Evolutionary conservation across 2,329 filamentous ascomycete genomes (phyloP).

Genomic region (Rutstroemia sp.): DNA sequence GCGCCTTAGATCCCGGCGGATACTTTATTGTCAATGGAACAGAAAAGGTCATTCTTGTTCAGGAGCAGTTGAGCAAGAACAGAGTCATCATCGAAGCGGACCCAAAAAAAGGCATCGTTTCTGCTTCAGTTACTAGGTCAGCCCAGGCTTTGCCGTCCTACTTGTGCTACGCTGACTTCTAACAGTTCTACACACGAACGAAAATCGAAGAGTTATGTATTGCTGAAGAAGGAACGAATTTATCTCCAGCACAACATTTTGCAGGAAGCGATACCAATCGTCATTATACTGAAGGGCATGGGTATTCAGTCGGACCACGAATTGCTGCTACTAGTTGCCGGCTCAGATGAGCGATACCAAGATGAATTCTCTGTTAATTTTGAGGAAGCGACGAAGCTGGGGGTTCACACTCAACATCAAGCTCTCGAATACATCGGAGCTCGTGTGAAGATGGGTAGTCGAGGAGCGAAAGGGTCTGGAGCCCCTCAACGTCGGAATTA

Average conservation of each 20-base stretch:
- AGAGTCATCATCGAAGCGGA: conserved; percentile 94
- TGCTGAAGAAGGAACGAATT: conserved; percentile 88
- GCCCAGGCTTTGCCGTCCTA: conserved; percentile 17
- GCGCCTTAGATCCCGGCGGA: conserved; percentile 88
- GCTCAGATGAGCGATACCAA: conserved; percentile 80
- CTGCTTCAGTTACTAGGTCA: conserved; percentile 77
- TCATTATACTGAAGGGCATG: conserved; percentile 86
- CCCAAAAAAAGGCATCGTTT: conserved; percentile 85
- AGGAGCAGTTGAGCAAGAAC: conserved; percentile 99
- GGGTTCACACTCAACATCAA: conserved; percentile 88
- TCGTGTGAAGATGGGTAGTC: conserved; percentile 78
- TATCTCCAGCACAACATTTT: conserved; percentile 88
- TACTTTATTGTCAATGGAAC: conserved; percentile 98
- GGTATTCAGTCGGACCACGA: conserved; percentile 92
- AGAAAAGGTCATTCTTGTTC: conserved; percentile 96
- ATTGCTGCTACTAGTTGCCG: conserved; percentile 84
- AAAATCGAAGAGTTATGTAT: conserved; percentile 95
- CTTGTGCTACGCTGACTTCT: conserved; percentile 9
- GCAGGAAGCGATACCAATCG: conserved; percentile 88
- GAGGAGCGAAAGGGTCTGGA: conserved; percentile 42
- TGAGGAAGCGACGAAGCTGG: conserved; percentile 77
- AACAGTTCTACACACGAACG: conserved; percentile 88
- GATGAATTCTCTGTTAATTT: conserved; percentile 95
- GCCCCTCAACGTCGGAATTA: conserved; percentile 62
- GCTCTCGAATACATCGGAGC: conserved; percentile 87